Conservation (phyloP, 495 filamentous ascomycete genomes). For the Tetracladium marchalianum region DNA sequence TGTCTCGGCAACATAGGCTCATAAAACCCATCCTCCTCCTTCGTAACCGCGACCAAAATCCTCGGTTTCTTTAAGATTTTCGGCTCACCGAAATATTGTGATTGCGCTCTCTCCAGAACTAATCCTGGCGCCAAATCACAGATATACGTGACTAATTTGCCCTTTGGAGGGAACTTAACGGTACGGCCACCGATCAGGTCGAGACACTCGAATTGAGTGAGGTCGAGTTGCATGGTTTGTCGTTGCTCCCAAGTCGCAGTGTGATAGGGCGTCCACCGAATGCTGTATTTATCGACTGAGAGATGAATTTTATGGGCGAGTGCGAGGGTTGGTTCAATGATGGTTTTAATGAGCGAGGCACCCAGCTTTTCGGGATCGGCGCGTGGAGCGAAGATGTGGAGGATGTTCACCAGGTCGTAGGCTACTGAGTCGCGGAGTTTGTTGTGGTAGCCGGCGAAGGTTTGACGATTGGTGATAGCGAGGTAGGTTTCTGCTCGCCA, state of each 20-base stretch:
- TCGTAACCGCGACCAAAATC: conserved; percentile 1
- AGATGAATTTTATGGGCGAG: conserved; percentile 6
- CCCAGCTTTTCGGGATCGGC: not conserved
- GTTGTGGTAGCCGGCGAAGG: conserved; percentile 4
- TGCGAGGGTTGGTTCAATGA: conserved; percentile 3
- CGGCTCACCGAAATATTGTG: conserved; percentile 1
- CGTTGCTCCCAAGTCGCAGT: not conserved
- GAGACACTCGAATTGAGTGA: not conserved
- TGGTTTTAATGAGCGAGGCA: not conserved
- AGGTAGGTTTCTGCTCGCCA: conserved; percentile 24
- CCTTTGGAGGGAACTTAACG: not conserved
- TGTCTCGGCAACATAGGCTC: not conserved
- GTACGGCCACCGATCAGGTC: not conserved
- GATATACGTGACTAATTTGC: not conserved
- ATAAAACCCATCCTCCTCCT: not conserved
- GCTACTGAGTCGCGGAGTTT: not conserved
- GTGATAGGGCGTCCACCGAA: not conserved
- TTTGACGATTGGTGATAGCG: conserved; percentile 20
- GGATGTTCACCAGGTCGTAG: not conserved
- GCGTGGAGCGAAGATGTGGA: not conserved
- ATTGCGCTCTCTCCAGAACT: not conserved
- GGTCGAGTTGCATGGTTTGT: not conserved
- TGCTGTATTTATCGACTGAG: conserved; percentile 4
- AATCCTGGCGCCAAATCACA: conserved; percentile 3
- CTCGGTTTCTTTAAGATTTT: not conserved